Conservation (phyloP, 192 early-diverging fungal species). For the Anaeromyces robustus region DNA sequence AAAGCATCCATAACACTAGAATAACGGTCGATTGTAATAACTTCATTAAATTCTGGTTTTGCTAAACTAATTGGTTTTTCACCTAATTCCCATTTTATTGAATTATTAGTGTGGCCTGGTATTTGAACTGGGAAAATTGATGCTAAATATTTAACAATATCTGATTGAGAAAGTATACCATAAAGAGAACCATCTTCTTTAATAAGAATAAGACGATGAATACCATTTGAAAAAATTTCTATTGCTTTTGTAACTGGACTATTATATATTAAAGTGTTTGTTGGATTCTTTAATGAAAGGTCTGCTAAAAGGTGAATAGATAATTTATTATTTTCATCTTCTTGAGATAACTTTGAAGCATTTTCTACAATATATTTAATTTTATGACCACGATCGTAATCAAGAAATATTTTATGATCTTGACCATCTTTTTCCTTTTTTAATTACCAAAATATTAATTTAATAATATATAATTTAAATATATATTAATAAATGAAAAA, state of each 20-base stretch:
- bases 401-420: background rate
- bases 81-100: background rate
- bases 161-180: background rate
- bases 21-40: background rate
- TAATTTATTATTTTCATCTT: background rate
- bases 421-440: background rate
- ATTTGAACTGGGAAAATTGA: background rate
- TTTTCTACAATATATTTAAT: background rate
- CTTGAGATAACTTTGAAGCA: background rate
- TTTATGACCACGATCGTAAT: background rate
- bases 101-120: background rate
- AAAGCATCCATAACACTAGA: background rate
- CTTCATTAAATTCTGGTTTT: background rate
- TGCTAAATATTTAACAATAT: background rate
- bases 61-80: background rate
- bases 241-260: background rate
- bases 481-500: too few relatives aligned
- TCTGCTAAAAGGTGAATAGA: background rate
- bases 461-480: too few relatives aligned
- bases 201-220: background rate
- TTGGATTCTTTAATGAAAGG: background rate
- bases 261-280: background rate
- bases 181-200: background rate
- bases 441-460: background rate
- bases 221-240: background rate